Evolutionary conservation across 2,329 filamentous ascomycete species (phyloP).

Genomic region (Colletotrichum sp.): DNA sequence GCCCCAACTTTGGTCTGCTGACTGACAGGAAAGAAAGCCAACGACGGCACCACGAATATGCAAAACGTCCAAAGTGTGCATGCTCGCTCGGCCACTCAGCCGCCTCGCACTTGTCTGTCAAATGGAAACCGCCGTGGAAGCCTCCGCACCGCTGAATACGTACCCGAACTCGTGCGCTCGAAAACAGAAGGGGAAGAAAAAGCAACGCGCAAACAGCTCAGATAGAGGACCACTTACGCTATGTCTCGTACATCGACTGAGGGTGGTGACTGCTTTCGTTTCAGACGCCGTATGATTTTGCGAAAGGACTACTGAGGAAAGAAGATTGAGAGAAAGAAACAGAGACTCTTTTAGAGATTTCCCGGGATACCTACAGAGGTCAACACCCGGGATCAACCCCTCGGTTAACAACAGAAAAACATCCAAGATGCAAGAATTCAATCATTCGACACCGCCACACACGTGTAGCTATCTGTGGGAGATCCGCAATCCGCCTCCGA

Average conservation of each 20-base stretch:
- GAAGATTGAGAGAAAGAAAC: neutral
- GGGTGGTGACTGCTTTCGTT: neutral
- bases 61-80: neutral
- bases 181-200: neutral
- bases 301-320: neutral
- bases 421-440: neutral
- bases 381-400: neutral
- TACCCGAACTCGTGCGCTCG: neutral
- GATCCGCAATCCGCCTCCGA: neutral
- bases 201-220: slow-evolving; percentile 9
- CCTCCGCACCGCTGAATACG: neutral
- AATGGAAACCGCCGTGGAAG: neutral
- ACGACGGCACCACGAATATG: neutral
- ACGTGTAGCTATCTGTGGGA: neutral
- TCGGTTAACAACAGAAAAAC: neutral
- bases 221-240: neutral
- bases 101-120: neutral
- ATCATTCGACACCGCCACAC: neutral
- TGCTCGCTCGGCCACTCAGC: neutral
- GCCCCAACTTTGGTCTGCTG: neutral
- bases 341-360: neutral
- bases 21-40: neutral
- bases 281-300: neutral
- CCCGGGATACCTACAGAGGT: neutral
- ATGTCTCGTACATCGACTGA: neutral